A percentile compares a stretch with the other conserved stretches of the same genome.
Evolutionary conservation across 108 stramenopile genomes (phyloP).

Genomic region (Skeletonema menzelii): DNA sequence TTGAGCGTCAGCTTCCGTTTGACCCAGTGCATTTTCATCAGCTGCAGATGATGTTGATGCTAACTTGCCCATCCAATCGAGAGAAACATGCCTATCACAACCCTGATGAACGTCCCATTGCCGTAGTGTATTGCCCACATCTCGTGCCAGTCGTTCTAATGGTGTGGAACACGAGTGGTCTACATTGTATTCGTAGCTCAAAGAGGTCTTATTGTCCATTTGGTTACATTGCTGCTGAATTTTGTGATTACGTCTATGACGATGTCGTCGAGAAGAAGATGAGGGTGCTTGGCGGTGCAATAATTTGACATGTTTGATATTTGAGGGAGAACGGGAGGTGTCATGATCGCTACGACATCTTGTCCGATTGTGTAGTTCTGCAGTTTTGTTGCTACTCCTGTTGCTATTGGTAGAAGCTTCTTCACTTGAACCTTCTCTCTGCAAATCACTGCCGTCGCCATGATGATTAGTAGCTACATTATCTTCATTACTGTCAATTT

Average conservation of each 20-base stretch:
- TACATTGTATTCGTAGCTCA: slow-evolving; percentile 74
- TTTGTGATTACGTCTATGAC: not conserved
- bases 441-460: not conserved
- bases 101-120: slow-evolving; percentile 79
- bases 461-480: not conserved
- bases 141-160: slow-evolving; percentile 76
- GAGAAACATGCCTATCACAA: slow-evolving; percentile 74
- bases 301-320: not conserved
- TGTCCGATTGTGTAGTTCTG: not conserved
- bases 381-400: not conserved
- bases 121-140: slow-evolving; percentile 74
- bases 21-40: not conserved
- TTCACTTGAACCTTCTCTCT: not conserved
- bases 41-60: not conserved
- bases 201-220: not conserved
- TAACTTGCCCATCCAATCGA: slow-evolving; percentile 29
- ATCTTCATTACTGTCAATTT: not conserved
- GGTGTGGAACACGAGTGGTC: slow-evolving; percentile 87
- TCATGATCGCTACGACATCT: not conserved
- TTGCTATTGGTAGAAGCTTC: not conserved
- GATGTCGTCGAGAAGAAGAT: not conserved
- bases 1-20: no score
- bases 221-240: not conserved
- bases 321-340: not conserved
- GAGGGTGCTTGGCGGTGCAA: not conserved